phyloP scores from a whole-genome alignment of 1,139 yeast species.

The Scheffersomyces illinoinensis region DNA sequence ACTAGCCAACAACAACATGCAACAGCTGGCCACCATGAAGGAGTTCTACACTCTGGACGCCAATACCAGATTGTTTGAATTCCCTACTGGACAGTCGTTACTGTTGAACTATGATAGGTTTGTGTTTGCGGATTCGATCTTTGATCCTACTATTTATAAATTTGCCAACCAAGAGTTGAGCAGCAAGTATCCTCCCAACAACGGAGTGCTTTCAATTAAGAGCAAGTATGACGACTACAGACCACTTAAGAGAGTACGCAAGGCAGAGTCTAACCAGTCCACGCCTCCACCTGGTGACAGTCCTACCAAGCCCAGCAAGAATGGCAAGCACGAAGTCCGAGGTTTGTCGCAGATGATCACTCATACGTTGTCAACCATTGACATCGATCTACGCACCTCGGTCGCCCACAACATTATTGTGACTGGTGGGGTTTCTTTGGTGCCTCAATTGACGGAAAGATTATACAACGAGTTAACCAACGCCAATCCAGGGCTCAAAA shows the following conservation, averaged over 20 bases:
- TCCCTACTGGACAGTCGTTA: constrained; percentile 65
- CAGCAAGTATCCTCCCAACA: constrained; percentile 33
- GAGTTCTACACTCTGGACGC: constrained; percentile 34
- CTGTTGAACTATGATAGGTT: constrained; percentile 57
- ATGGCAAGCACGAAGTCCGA: constrained; percentile 11
- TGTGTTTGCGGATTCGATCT: constrained; percentile 71
- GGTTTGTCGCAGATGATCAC: constrained; percentile 74
- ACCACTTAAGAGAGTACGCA: constrained; percentile 65
- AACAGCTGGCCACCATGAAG: constrained; percentile 17
- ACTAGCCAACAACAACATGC: constrained; percentile 20
- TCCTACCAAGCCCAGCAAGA: constrained; percentile 7
- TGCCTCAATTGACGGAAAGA: constrained; percentile 88
- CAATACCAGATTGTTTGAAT: constrained; percentile 64
- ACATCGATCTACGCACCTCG: constrained; percentile 87
- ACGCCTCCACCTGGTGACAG: constrained; percentile 39
- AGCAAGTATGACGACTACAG: constrained; percentile 61
- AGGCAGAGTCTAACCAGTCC: constrained; percentile 38
- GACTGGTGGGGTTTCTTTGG: constrained; percentile 84
- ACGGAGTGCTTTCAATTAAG: constrained; percentile 38
- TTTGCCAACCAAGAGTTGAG: constrained; percentile 25
- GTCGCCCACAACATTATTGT: constrained; percentile 89
- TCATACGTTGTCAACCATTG: constrained; percentile 68
- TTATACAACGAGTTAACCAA: constrained; percentile 71
- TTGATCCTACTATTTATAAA: constrained; percentile 56
- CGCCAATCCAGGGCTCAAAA: constrained; percentile 86